Base-by-base conservation (phyloP, 1,284 basidiomycete genomes). In the Porodaedalea pini region DNA sequence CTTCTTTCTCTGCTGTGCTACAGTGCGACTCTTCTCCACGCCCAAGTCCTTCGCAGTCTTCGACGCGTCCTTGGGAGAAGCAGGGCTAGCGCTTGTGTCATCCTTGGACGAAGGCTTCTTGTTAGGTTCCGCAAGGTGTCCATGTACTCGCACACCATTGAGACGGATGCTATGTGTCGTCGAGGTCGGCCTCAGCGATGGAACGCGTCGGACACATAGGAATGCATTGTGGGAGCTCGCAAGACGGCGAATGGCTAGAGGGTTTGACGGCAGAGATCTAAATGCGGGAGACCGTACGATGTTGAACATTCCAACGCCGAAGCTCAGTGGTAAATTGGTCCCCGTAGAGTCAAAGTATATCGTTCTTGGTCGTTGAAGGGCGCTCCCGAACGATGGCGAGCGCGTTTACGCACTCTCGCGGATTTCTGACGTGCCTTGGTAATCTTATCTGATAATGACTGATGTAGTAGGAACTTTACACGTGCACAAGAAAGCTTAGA, bases 1-100 rank as follows among this genome's bases (percentile, higher is more conserved):
- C 53, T 76, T 82, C 62, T 70, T 73, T 37, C 88, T 76, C 67
- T 90, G 86, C 62, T 88, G 80, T 10, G 67, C 67, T 8, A 64
- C 59, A 2, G 67, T 58, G 37, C 68, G 15, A 31, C 58, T 40
- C 39, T 50, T 49, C 29, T 61, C 59, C 2, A 44, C 13, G n/a
- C 59, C 51, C 27, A 61, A 31, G 19, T 54, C 51, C n/a, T 41
- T 48, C 25, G 58, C 58, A 10, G 54, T 52, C 39, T 56, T 60
- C 34, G 39, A 27, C 8, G 43, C 41, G n/a, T 48, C 51, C 21
- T 48, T 48, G n/a, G 15, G 6, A 39, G 50, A 15, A 13, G n/a
- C 15, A 11, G 57, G 27, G 34, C 8, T 39, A 11, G 31, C 27
- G 34, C 32, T 43, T 36, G 11, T n/a, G 37, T 57, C 49, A 25